A percentile compares a stretch with the other conserved stretches of the same genome.
These are phyloP conservation scores for Leishmania amazonensis DNA, from an alignment of 208 protist genomes.

Conservation along the genomic window DNA sequence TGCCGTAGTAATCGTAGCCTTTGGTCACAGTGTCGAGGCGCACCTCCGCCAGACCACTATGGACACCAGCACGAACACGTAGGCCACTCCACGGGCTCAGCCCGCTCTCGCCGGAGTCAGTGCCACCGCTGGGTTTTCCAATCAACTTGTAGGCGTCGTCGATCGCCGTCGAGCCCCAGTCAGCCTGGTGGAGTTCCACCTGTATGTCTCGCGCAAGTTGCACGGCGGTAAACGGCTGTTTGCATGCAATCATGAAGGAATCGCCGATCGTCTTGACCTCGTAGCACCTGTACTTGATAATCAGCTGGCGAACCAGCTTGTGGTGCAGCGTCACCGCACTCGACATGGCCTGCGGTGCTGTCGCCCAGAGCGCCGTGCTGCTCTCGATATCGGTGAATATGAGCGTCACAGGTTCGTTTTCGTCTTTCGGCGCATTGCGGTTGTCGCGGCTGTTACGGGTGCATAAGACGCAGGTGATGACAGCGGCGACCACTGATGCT, in stretches of 20 bases:
- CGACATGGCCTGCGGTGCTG: conserved; percentile 44
- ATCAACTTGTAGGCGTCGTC: conserved; percentile 31
- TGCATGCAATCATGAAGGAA: conserved; percentile 77
- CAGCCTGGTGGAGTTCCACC: conserved; percentile 34
- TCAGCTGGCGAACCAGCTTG: conserved; percentile 49
- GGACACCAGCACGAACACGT: conserved; percentile 60
- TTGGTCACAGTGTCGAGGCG: conserved; percentile 58
- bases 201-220: conserved; percentile 53
- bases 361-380: conserved; percentile 65
- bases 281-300: conserved; percentile 62
- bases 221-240: conserved; percentile 37
- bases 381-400: conserved; percentile 76
- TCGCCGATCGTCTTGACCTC: conserved; percentile 83
- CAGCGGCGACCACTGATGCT: conserved; percentile 1
- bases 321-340: conserved; percentile 52
- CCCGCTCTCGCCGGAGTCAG: not conserved
- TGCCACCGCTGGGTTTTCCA: conserved; percentile 9
- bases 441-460: conserved; percentile 43
- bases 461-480: conserved; percentile 21
- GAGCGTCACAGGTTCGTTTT: conserved; percentile 42
- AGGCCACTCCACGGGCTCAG: conserved; percentile 40
- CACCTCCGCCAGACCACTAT: conserved; percentile 56
- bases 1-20: conserved; percentile 85
- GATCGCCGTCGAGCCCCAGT: conserved; percentile 58
- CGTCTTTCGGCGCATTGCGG: conserved; percentile 57